A percentile compares a stretch with the other conserved stretches of the same genome.
phyloP scores from a whole-genome alignment of 202 grass and related monocot genomes.

The Schoenoplectus triqueter region DNA sequence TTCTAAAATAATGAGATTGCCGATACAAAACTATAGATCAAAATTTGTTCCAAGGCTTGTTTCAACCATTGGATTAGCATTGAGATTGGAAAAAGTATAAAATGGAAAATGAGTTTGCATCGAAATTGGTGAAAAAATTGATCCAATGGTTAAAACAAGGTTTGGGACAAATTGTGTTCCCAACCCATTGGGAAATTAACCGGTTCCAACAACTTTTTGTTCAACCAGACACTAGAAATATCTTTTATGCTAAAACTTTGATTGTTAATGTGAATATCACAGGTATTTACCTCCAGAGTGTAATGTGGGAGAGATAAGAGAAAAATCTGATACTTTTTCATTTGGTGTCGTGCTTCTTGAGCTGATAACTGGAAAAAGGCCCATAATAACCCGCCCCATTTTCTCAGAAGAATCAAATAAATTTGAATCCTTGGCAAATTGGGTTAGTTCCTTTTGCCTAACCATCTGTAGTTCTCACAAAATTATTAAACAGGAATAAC shows the following conservation, averaged over 20 bases:
- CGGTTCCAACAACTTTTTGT: too few species aligned
- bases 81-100: too few species aligned
- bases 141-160: too few species aligned
- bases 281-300: conserved; percentile 90
- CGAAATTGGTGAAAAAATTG: too few species aligned
- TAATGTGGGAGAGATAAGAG: conserved; percentile 76
- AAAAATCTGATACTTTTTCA: conserved; percentile 94
- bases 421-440: conserved; percentile 74
- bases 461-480: background rate
- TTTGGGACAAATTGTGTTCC: too few species aligned
- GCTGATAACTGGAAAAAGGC: conserved; percentile 83
- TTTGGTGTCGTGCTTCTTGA: conserved; percentile 97
- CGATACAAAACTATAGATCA: too few species aligned
- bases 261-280: background rate
- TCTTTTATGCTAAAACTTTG: background rate
- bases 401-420: conserved; percentile 47
- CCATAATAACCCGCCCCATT: conserved; percentile 60
- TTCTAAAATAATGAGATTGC: too few species aligned
- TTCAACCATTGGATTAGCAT: too few species aligned
- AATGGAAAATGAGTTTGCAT: too few species aligned
- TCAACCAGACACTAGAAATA: background rate
- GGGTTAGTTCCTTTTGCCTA: conserved; percentile 58
- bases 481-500: background rate
- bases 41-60: too few species aligned
- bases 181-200: too few species aligned